These are phyloP conservation scores for Phytophthora megakarya DNA, from an alignment of 352 stramenopile species.

Conservation along the genomic window DNA sequence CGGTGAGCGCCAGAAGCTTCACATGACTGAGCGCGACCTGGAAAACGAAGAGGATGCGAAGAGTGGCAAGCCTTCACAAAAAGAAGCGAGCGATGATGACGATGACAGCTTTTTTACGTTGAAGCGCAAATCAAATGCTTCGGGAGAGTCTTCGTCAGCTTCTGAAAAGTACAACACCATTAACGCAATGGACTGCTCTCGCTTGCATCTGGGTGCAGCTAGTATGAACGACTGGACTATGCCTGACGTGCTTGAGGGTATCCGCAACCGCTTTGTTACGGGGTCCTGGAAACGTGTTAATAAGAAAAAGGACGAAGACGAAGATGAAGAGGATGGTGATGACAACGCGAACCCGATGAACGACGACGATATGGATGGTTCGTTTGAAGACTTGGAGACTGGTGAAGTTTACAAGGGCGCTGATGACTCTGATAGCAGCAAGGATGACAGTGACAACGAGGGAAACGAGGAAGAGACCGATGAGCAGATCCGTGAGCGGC, in stretches of 20 bases:
- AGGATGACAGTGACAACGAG: conserved; percentile 40
- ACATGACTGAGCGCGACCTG: conserved; percentile 79
- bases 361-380: conserved; percentile 92
- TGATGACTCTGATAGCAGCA: conserved; percentile 35
- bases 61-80: conserved; percentile 26
- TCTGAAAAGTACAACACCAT: conserved; percentile 64
- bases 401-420: conserved; percentile 72
- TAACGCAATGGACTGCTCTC: conserved; percentile 81
- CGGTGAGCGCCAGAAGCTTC: conserved; percentile 78
- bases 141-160: conserved; percentile 34
- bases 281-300: conserved; percentile 92
- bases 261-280: conserved; percentile 96
- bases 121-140: conserved; percentile 59
- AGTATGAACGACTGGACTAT: conserved; percentile 83
- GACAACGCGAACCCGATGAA: conserved; percentile 62
- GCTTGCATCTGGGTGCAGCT: conserved; percentile 70
- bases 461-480: conserved; percentile 61
- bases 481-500: conserved; percentile 80
- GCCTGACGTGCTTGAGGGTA: conserved; percentile 72
- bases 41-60: conserved; percentile 59
- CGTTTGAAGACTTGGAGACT: conserved; percentile 98
- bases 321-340: conserved; percentile 50
- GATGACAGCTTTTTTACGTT: conserved; percentile 79
- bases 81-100: conserved; percentile 57
- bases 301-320: conserved; percentile 45